Evolutionary conservation across 495 filamentous ascomycete species (phyloP), one percentile per base, ranked within the genome.

Genomic region (Penicillium maclennaniae): DNA sequence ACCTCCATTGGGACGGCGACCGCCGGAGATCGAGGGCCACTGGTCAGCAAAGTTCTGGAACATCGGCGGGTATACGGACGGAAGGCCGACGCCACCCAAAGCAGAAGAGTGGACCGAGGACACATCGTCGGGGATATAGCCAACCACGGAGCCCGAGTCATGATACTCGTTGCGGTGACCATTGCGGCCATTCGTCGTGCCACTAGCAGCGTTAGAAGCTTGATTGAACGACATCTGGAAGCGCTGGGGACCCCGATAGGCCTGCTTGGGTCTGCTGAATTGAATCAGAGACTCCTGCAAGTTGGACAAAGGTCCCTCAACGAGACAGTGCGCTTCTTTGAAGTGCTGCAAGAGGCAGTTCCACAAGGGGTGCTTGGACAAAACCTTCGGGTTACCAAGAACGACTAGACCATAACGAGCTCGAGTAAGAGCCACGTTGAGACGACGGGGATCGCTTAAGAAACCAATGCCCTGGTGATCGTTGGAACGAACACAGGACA

Each of bases 401-500:
- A 99, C 96, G 42, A 95, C 93, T 46, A 97, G 72, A 43, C 93
- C 93, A 69, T 88, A 99, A 71, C 96, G 96, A 38, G 93, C 95
- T 67, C 93, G 89, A 45, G 93, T 99, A 46, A 99, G 83, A 15
- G 93, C 93, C n/a, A 99, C 93, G 66, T 99, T 99, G 60, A 99
- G 85, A 78, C 93, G 95, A 58, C 93, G 90, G 40, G 93, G 93
- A 60, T 99, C 93, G 55, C 92, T 97, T 76, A 99, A 80, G 80
- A 99, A 99, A 70, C 93, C 93, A 63, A 99, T 97, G 56, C 93
- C 93, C 72, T 99, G 93, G 66, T 99, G 95, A 60, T 97, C 95
- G 60, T 99, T 99, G 58, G 92, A 97, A 64, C 93, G 91, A 43
- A 99, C 93, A 69, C 93, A 99, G 49, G 93, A 99, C 12, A 97